A percentile compares a stretch with the other conserved stretches of the same genome.
phyloP scores from a whole-genome alignment of 441 rosid species.

The Sinapis alba region DNA sequence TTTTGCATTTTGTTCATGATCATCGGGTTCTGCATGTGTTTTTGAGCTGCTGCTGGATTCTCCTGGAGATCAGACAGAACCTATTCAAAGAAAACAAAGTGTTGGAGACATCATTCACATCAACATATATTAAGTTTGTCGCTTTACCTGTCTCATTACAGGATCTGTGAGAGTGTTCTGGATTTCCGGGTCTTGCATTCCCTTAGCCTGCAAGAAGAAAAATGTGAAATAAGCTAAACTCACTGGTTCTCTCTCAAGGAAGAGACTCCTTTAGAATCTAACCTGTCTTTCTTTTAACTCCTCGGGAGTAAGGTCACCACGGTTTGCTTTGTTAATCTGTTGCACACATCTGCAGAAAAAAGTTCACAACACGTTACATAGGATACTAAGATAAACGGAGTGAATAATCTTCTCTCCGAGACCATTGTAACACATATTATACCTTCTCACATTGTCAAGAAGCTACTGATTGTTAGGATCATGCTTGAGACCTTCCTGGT shows the following conservation, averaged over 20 bases:
- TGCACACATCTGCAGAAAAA: conserved; percentile 52
- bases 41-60: conserved; percentile 81
- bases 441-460: conserved; percentile 81
- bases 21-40: conserved; percentile 84
- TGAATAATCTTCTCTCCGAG: background rate
- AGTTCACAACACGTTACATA: background rate
- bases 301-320: conserved; percentile 84
- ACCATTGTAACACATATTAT: background rate
- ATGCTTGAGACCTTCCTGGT: conserved; percentile 78
- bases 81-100: conserved; percentile 34
- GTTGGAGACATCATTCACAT: background rate
- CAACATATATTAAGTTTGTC: background rate
- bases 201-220: conserved; percentile 62
- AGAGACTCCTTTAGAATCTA: background rate
- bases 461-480: conserved; percentile 75
- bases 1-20: conserved; percentile 91
- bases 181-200: conserved; percentile 88
- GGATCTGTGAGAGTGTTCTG: conserved; percentile 45
- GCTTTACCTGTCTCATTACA: conserved; percentile 35
- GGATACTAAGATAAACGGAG: background rate
- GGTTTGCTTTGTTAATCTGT: conserved; percentile 84
- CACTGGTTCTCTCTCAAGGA: background rate
- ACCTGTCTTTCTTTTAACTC: conserved; percentile 96
- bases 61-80: conserved; percentile 89
- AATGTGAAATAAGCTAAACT: background rate